These are phyloP conservation scores for Corchorus olitorius DNA, from an alignment of 345 rosid genomes.

Conservation along the genomic window DNA sequence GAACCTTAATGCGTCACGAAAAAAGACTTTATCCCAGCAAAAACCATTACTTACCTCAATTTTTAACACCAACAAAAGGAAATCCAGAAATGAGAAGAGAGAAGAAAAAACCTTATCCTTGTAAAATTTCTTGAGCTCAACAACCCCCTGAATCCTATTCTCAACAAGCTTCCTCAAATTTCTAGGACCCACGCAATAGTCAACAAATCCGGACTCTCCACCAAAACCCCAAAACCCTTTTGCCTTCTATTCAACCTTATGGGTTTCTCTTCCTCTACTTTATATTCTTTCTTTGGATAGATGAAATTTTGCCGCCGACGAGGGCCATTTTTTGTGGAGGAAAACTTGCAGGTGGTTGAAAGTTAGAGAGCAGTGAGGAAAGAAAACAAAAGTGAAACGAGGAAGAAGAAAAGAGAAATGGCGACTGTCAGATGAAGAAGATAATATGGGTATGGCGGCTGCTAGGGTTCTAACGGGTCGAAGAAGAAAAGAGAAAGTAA, in stretches of 20 bases:
- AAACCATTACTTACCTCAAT: not conserved
- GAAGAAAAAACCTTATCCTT: constrained; percentile 67
- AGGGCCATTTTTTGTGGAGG: too few relatives aligned
- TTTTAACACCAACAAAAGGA: not conserved
- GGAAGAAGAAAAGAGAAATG: too few relatives aligned
- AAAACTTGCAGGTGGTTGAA: too few relatives aligned
- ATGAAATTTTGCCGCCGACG: too few relatives aligned
- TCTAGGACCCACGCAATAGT: constrained; percentile 87
- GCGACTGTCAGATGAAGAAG: too few relatives aligned
- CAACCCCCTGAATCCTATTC: constrained; percentile 82
- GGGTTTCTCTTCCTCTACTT: constrained; percentile 36
- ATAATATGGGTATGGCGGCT: too few relatives aligned
- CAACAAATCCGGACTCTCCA: constrained; percentile 75
- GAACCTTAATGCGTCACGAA: too few relatives aligned
- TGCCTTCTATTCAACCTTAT: constrained; percentile 57
- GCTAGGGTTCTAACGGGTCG: too few relatives aligned
- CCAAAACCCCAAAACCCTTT: constrained; percentile 44
- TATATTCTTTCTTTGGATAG: not conserved
- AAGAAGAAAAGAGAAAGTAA: too few relatives aligned
- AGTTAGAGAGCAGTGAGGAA: too few relatives aligned
- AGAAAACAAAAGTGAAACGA: too few relatives aligned
- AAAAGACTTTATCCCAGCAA: not conserved
- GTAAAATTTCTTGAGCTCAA: constrained; percentile 91
- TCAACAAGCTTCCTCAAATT: constrained; percentile 89
- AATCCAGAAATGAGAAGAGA: not conserved